Conservation (phyloP, 257 asterid genomes). For the Solanum piurae region DNA sequence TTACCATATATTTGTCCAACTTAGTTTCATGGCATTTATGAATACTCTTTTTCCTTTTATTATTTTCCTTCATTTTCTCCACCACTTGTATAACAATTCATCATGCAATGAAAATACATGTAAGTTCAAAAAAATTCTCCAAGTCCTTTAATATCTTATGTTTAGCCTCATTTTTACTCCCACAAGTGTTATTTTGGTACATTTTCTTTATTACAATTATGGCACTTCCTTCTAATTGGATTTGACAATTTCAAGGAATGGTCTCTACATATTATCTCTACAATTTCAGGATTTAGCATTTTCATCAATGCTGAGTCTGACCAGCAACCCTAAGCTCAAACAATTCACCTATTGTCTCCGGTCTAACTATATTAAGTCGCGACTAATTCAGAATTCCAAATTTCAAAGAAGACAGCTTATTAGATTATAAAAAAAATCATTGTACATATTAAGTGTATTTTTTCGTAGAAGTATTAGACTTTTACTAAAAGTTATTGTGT, state of each 20-base stretch:
- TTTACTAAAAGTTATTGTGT: no score
- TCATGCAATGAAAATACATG: background rate
- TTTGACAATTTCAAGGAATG: background rate
- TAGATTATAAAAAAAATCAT: fast-evolving
- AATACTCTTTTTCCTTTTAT: background rate
- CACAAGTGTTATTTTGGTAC: background rate
- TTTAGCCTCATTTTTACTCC: background rate
- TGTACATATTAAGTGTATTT: no score
- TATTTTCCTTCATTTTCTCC: background rate
- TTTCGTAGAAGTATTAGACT: no score
- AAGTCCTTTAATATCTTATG: background rate
- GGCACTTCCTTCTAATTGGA: background rate
- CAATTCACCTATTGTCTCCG: no score
- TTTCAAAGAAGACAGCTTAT: no score
- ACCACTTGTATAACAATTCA: background rate
- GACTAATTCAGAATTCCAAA: no score
- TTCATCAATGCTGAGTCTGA: background rate
- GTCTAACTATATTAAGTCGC: no score
- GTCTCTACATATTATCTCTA: background rate
- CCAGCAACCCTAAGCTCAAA: no score
- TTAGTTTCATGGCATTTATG: background rate
- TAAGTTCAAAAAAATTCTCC: background rate
- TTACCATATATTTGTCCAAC: background rate
- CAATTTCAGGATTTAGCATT: background rate
- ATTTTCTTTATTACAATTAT: background rate